Evolutionary conservation across 164 flowering plant genomes (phyloP), one percentile per base, ranked within the genome.

Genomic region (Berberis thunbergii): DNA sequence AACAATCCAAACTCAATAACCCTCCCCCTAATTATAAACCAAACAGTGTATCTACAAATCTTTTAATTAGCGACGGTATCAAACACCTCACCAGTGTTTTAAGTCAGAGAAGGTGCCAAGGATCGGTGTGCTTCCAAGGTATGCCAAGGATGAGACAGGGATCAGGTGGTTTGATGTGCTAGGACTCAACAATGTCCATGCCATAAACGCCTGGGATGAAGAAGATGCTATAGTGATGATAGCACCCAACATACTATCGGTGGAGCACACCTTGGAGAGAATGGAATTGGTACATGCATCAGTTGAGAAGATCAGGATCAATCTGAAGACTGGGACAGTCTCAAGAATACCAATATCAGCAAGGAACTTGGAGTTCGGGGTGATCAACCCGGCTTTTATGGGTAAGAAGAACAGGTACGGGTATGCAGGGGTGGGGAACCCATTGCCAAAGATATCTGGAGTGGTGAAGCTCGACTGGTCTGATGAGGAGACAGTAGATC

Each of bases 171-270:
- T 89, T 40, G 83, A 86, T 4, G 87, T 83, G 26, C 88, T 91
- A 0, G 91, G 93, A 12, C 83, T 86, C 67, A 89, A 89, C 72
- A 56, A 73, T 4, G 64, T 89, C 8, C 98, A 92, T 67, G 64
- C 81, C 5, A 70, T 84, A 41, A 92, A 92, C 54, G 92, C 96
- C 0, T 92, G 98, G 96, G 98, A 87, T 6, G 87, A 81, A 7
- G 88, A 71, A 4, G 80, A 73, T 1, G 78, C 73, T 0, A 64
- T 89, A 5, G 87, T 80, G 12, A 4, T 92, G 49, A 58, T 92
- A 38, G 95, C 87, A 10, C 84, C 91, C 0, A 89, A 87, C 63
- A 75, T 81, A 4, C 8, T 84, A 1, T 80, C 84, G 2, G 72
- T 81, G 0, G 91, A 85, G 61, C 88, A 87, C 67, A 67, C 79